phyloP scores from a whole-genome alignment of 176 grass and related monocot species.

The Leersia perrieri region DNA sequence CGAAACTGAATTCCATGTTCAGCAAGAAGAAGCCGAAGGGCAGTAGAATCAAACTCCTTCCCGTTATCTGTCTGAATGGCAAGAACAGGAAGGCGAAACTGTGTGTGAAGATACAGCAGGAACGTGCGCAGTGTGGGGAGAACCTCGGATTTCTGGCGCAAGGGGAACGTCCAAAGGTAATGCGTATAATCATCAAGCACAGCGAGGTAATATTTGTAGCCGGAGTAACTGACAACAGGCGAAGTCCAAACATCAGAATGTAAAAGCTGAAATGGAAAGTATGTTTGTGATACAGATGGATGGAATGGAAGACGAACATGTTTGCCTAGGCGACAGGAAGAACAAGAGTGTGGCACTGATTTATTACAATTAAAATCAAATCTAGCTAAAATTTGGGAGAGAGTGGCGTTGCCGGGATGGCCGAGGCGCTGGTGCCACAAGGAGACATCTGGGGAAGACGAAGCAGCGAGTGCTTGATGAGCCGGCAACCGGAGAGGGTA shows the following conservation, averaged over 20 bases:
- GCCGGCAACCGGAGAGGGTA: background rate
- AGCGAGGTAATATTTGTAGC: too few species aligned
- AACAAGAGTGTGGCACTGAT: slow-evolving; percentile 8
- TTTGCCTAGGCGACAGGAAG: slow-evolving; percentile 14
- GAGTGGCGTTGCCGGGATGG: background rate
- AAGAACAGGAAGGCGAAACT: background rate
- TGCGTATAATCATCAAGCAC: background rate
- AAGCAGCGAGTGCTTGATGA: background rate
- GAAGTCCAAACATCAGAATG: too few species aligned
- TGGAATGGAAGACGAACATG: background rate
- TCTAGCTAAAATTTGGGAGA: background rate
- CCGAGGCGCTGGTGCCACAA: background rate
- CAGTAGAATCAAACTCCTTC: background rate
- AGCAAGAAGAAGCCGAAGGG: too few species aligned
- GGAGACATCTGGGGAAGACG: background rate
- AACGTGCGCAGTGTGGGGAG: background rate
- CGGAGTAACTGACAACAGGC: too few species aligned
- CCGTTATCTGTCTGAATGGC: background rate
- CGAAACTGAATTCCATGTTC: too few species aligned
- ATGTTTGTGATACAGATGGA: background rate
- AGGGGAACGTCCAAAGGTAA: background rate
- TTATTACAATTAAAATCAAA: background rate
- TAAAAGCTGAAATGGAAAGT: too few species aligned
- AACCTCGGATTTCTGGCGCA: background rate
- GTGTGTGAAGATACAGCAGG: background rate